These are phyloP conservation scores for Pisolithus thermaeus DNA, from an alignment of 1,284 basidiomycete species.

Conservation along the genomic window DNA sequence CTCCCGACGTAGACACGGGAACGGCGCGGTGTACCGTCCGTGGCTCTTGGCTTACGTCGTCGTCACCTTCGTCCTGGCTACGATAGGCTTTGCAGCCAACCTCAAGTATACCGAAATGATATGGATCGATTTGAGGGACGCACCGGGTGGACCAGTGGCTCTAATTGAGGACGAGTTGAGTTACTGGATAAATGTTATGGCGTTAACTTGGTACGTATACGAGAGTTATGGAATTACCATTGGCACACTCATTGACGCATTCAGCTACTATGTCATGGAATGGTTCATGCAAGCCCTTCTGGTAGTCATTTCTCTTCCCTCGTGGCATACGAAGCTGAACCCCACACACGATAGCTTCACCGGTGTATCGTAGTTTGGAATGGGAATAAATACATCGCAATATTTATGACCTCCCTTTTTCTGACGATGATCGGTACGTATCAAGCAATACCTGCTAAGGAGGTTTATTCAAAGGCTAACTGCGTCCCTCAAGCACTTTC, in stretches of 20 bases:
- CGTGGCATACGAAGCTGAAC: not conserved
- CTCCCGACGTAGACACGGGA: not conserved
- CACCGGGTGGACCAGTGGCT: slow-evolving; percentile 18
- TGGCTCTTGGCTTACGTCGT: slow-evolving; percentile 18
- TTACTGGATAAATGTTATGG: slow-evolving; percentile 22
- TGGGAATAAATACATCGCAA: slow-evolving; percentile 13
- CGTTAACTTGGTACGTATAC: slow-evolving; percentile 19
- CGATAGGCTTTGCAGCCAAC: slow-evolving; percentile 27
- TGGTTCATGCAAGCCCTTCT: slow-evolving; percentile 25
- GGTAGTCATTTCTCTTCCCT: slow-evolving; percentile 7
- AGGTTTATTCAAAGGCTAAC: not conserved
- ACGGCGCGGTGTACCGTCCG: not conserved
- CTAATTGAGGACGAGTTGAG: slow-evolving; percentile 21
- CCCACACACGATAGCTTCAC: slow-evolving; percentile 14
- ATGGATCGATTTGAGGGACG: slow-evolving; percentile 27
- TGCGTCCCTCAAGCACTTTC: slow-evolving; percentile 15
- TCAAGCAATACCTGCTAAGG: not conserved
- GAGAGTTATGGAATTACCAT: not conserved
- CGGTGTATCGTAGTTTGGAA: slow-evolving; percentile 26
- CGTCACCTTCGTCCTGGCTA: slow-evolving; percentile 27
- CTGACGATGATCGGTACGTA: slow-evolving; percentile 21
- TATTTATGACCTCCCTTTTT: slow-evolving; percentile 20
- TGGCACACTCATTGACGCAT: not conserved
- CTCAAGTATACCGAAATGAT: slow-evolving; percentile 29
- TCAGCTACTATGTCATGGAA: slow-evolving; percentile 22